Evolutionary conservation across 2,329 filamentous ascomycete genomes (phyloP), one percentile per base, ranked within the genome.

Genomic region (Seiridium unicorne): DNA sequence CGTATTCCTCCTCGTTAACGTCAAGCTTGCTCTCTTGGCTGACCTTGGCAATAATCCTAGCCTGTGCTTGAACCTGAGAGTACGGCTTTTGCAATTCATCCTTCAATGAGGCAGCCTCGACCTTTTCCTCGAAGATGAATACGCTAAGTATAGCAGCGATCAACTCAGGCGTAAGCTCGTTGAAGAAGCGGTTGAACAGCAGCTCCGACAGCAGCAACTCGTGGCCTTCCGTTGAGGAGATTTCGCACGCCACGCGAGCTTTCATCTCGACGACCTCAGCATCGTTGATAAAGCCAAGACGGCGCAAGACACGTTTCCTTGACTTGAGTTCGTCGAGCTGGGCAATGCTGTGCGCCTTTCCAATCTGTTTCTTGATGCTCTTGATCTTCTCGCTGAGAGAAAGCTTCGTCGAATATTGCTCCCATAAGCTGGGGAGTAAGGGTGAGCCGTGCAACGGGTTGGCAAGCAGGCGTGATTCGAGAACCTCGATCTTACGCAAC

Each of bases 91-190:
- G 85, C 38, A 98, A 83, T 63, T 97, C 91, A 66, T 97, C 93
- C 69, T 89, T 90, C 54, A 97, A 81, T 11, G 87, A 84, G 3
- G 86, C 80, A 10, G 93, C 88, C 68, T 94, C 90, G 53, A 91
- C 88, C 81, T 96, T 97, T 78, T 99, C 95, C 72, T 99, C 96
- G 67, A 98, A 97, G 65, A 99, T 95, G 78, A 99, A 98, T 71
- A 92, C 93, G 68, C 92, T 96, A 61, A 99, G 83, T 5, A 93
- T 87, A 0, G 94, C 86, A 1, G 95, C 95, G 68, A 89, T 91
- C 65, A 94, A 85, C 74, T 98, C 94, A 0, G 95, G 93, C 0
- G 88, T 88, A 48, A 98, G 80, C 71, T 97, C 93, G 73, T 98
- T 99, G 84, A 99, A 99, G 83, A 97, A 98, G 44, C 93, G 87